These are phyloP conservation scores for Aspergillus carlsbadensis DNA, from an alignment of 495 filamentous ascomycete species.

Conservation along the genomic window DNA sequence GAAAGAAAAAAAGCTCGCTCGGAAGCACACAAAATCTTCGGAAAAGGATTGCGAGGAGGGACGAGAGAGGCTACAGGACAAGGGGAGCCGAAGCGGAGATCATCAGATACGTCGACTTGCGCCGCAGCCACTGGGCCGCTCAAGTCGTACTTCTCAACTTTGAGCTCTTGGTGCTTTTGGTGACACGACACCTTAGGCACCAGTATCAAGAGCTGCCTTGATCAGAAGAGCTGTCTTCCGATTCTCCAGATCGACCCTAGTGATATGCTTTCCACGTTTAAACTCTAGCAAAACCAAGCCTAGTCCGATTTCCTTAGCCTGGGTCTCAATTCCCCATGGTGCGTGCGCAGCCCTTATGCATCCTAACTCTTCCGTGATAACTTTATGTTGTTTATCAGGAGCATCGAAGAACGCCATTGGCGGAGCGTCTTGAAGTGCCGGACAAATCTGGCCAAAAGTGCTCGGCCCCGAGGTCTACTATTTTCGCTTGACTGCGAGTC, in stretches of 20 bases:
- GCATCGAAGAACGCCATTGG: too few species aligned
- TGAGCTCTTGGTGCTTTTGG: neutral
- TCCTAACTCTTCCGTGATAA: too few species aligned
- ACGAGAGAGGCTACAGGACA: neutral
- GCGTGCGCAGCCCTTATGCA: too few species aligned
- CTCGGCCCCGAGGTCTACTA: neutral
- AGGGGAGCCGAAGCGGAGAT: neutral
- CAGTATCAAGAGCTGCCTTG: neutral
- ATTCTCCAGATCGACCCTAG: neutral
- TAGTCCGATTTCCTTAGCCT: too few species aligned
- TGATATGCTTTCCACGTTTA: neutral
- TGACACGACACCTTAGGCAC: neutral
- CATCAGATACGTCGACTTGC: neutral
- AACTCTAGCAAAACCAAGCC: neutral
- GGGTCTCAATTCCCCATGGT: too few species aligned
- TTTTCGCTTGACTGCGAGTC: neutral
- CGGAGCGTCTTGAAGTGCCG: too few species aligned
- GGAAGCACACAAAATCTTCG: neutral
- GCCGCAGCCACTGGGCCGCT: neutral
- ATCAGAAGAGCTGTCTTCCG: too few species aligned
- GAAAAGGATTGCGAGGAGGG: slow-evolving; percentile 3
- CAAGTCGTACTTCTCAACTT: neutral
- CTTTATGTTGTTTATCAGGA: too few species aligned
- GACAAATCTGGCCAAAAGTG: too few species aligned
- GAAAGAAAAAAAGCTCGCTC: neutral